phyloP scores from a whole-genome alignment of 345 rosid species.

The Populus alba region DNA sequence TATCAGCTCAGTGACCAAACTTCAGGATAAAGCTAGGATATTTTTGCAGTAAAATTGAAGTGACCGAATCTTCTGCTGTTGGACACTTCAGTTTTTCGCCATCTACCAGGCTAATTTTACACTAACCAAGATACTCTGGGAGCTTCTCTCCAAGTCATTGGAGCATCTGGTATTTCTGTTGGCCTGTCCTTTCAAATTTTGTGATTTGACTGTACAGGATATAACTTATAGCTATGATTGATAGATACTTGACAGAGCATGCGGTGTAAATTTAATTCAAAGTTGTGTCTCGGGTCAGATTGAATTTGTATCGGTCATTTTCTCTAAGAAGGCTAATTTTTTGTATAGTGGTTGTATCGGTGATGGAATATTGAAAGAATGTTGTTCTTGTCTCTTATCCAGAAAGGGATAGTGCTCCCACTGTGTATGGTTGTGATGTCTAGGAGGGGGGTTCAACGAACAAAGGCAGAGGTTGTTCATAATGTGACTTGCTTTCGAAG shows the following conservation, averaged over 20 bases:
- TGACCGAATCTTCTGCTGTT: not conserved
- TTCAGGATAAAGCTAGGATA: slow-evolving; percentile 49
- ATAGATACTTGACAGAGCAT: too few species aligned
- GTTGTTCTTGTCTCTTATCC: not conserved
- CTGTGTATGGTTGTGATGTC: not conserved
- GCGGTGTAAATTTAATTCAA: not conserved
- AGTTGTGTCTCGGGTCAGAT: not conserved
- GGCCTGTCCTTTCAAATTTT: not conserved
- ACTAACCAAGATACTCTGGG: not conserved
- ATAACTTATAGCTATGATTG: not conserved
- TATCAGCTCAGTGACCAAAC: slow-evolving; percentile 29
- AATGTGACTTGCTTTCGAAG: slow-evolving; percentile 15
- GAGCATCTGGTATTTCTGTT: not conserved
- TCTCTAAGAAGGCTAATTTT: not conserved
- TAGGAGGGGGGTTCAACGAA: slow-evolving; percentile 6
- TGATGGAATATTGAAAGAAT: not conserved
- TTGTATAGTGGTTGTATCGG: not conserved
- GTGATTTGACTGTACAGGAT: not conserved
- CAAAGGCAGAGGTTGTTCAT: not conserved
- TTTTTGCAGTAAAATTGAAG: slow-evolving; percentile 37
- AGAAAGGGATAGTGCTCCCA: not conserved
- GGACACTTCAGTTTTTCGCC: not conserved
- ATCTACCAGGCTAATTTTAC: not conserved
- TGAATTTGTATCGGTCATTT: not conserved
- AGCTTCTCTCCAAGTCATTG: not conserved